Evolutionary conservation across 1,284 basidiomycete species (phyloP), one percentile per base, ranked within the genome.

Genomic region (Pseudozyma sp.): DNA sequence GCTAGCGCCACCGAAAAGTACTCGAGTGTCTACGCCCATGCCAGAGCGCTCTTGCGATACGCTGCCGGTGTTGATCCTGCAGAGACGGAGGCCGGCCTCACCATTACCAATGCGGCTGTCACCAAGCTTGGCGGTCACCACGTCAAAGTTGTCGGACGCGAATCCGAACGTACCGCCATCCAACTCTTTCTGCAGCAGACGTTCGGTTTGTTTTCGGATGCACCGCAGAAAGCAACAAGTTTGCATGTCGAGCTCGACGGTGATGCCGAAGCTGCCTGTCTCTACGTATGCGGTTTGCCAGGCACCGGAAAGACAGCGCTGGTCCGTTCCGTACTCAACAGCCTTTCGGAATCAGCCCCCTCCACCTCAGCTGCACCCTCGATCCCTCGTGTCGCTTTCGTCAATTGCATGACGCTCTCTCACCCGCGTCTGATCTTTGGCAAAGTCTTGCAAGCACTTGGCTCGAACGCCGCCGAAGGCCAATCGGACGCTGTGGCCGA

Each of bases 241-340:
- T 55, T 65, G 51, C 53, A 52, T 34, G 70, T 78, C 14, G 63
- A 75, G 60, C 71, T 80, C 36, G 76, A 80, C 39, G 78, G 78
- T 21, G 74, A 77, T 44, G 13, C 61, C 1, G 69, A 75, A 34
- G 76, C 78, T 0, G 70, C 73, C 5, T 70, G 78, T 55, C 77
- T 87, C 19, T 86, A 86, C 76, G 80, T 87, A 36, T 86, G 86
- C 25, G 86, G 86, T n/a, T 79, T 85, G 34, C 86, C 86, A 3
- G 86, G 86, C 1, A 86, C 86, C 5, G 86, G 86, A 52, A 87
- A 87, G 75, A 87, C 86, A 11, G 86, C 85, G 3, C 79, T 87
- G 2, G 72, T 87, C 4, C 76, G 78, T 1, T 77, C 81, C 5
- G 78, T 86, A n/a, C 60, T 87, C 18, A 68, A 69, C 19, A 76